Evolutionary conservation across 805 yeast species (phyloP).

Genomic region (Wickerhamiella domercqiae): DNA sequence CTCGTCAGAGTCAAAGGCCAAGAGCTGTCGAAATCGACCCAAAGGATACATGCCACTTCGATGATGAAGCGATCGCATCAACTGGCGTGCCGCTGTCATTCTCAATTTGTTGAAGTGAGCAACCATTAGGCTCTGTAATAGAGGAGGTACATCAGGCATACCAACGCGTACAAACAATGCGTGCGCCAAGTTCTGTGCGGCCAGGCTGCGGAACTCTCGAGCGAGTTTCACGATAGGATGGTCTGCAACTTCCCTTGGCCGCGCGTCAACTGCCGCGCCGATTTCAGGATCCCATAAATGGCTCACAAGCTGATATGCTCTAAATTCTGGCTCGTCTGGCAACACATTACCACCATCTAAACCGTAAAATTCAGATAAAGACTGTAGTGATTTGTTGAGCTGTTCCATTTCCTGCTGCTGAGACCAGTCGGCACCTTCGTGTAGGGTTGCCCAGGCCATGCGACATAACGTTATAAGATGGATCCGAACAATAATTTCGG

Average conservation of each 20-base stretch:
- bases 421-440: constrained; percentile 49
- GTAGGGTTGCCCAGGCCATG: constrained; percentile 45
- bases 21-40: constrained; percentile 29
- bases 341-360: constrained; percentile 35
- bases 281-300: constrained; percentile 74
- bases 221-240: constrained; percentile 55
- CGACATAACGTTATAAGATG: constrained; percentile 70
- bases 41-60: constrained; percentile 44
- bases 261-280: constrained; percentile 54
- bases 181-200: constrained; percentile 33
- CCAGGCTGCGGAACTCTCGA: constrained; percentile 46
- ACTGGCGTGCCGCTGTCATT: constrained; percentile 51
- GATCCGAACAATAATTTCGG: constrained; percentile 78
- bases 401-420: constrained; percentile 95
- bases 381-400: constrained; percentile 77
- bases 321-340: constrained; percentile 76
- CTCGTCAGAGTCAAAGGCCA: constrained; percentile 53
- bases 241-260: constrained; percentile 43
- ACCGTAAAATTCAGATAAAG: constrained; percentile 65
- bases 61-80: constrained; percentile 53
- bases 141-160: constrained; percentile 40
- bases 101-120: constrained; percentile 67
- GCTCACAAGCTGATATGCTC: constrained; percentile 71
- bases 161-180: constrained; percentile 47
- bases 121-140: constrained; percentile 62